phyloP scores from a whole-genome alignment of 306 rosid species.

The Sicyos edulis region DNA sequence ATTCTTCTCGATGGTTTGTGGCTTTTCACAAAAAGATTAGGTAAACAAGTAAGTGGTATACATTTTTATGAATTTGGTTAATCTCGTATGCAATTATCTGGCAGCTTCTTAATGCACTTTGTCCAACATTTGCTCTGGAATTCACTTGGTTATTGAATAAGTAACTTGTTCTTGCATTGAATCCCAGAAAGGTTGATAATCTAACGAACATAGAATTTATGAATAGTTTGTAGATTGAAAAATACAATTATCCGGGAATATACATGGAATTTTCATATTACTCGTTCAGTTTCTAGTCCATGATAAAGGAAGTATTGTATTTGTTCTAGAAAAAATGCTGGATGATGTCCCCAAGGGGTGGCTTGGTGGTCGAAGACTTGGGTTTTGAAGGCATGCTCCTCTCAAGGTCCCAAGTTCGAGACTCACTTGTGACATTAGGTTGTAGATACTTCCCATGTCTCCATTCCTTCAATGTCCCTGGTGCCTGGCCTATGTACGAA shows the following conservation, averaged over 20 bases:
- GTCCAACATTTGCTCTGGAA: background rate
- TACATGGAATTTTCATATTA: background rate
- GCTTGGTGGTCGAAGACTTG: no score
- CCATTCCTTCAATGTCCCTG: no score
- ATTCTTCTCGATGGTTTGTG: background rate
- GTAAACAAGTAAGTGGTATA: background rate
- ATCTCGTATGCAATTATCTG: background rate
- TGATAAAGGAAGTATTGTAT: background rate
- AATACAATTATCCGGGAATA: background rate
- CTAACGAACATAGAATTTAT: background rate
- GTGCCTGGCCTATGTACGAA: no score
- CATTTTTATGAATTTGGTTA: background rate
- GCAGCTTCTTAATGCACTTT: background rate
- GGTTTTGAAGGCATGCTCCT: no score
- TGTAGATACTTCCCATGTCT: no score
- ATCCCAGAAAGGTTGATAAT: background rate
- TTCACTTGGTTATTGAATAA: background rate
- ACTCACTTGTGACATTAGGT: no score
- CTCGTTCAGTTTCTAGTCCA: background rate
- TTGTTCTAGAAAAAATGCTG: background rate
- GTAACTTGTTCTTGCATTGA: background rate
- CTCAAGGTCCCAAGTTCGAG: no score
- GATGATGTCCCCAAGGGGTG: no score
- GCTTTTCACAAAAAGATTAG: background rate
- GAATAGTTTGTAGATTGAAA: background rate